These are phyloP conservation scores for Zalaria obscura DNA, from an alignment of 2,329 filamentous ascomycete genomes.

Conservation along the genomic window DNA sequence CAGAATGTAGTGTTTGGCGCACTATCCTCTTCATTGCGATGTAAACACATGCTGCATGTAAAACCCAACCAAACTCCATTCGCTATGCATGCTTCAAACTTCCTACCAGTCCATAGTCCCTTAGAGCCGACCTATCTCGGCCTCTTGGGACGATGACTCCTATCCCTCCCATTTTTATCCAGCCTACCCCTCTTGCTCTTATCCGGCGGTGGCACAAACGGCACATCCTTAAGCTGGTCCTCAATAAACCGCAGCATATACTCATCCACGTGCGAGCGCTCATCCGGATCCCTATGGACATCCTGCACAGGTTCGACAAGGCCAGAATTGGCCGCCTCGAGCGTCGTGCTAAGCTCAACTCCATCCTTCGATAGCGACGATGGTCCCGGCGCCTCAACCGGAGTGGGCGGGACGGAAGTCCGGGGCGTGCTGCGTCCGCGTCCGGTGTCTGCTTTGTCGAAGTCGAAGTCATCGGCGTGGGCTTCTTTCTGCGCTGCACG, in stretches of 20 bases:
- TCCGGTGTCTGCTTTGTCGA: conserved; percentile 49
- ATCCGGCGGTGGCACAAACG: conserved; percentile 20
- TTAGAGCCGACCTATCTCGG: no score
- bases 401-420: conserved; percentile 24
- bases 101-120: no score
- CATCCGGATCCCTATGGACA: conserved; percentile 24
- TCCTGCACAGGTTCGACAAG: conserved; percentile 12
- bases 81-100: no score
- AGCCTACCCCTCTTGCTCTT: conserved; percentile 12
- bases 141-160: conserved; percentile 18
- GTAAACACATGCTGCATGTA: no score
- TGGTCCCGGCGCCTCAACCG: neutral
- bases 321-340: neutral
- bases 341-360: neutral
- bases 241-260: conserved; percentile 23
- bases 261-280: conserved; percentile 55
- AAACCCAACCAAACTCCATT: no score
- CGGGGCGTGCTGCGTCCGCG: conserved; percentile 22
- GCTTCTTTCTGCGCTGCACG: conserved; percentile 77
- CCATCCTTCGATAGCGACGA: neutral
- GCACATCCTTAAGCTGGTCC: conserved; percentile 13
- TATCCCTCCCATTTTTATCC: conserved; percentile 21
- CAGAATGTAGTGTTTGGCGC: no score
- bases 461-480: conserved; percentile 73
- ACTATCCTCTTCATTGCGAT: no score